Conservation (phyloP, 164 flowering plant genomes). For the Dillenia suffruticosa region DNA sequence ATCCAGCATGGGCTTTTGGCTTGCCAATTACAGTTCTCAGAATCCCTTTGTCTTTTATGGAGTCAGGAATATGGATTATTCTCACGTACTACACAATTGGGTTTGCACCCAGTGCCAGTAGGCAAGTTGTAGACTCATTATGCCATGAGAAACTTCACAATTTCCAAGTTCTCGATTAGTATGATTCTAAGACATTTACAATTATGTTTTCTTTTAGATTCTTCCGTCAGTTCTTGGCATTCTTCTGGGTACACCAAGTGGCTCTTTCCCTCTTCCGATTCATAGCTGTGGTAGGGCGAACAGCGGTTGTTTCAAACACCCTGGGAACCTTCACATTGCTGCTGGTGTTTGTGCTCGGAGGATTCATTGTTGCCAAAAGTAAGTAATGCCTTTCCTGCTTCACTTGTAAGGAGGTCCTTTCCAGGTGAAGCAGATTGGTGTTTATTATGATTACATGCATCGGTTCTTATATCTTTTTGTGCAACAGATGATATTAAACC, state of each 20-base stretch:
- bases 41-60: constrained; percentile 50
- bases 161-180: no score
- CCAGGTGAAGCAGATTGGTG: neutral
- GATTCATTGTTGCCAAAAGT: constrained; percentile 61
- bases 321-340: constrained; percentile 45
- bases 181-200: neutral
- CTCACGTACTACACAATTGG: constrained; percentile 56
- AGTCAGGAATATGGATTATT: constrained; percentile 50
- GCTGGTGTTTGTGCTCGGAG: constrained; percentile 57
- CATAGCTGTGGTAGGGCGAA: constrained; percentile 48
- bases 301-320: constrained; percentile 39
- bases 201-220: constrained; percentile 26
- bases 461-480: neutral
- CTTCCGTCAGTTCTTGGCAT: constrained; percentile 49
- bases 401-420: neutral
- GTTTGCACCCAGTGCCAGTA: constrained; percentile 43
- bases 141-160: no score
- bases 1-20: constrained; percentile 64
- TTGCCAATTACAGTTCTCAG: constrained; percentile 56
- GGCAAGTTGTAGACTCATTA: constrained; percentile 18
- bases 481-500: constrained; percentile 43
- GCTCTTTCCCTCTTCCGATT: constrained; percentile 54
- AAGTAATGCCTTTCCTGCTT: constrained; percentile 1
- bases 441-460: neutral
- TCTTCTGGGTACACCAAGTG: constrained; percentile 41